Base-by-base conservation (phyloP, 352 stramenopile species). In the Phytophthora pseudosyringae region DNA sequence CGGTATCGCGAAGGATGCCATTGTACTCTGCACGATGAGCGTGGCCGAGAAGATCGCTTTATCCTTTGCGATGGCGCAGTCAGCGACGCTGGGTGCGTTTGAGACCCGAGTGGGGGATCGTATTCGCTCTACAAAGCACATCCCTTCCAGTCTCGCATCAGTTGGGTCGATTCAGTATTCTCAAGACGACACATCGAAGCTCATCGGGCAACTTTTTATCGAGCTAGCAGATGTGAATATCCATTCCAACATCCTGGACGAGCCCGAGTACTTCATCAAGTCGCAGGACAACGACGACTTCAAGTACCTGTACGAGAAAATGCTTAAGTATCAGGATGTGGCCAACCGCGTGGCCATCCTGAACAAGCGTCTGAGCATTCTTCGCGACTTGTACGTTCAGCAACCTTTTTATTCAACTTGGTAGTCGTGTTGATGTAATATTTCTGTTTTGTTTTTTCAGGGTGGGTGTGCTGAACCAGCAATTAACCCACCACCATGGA, bases 201-300 rank as follows among this genome's bases (percentile, higher is more conserved):
- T 97, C 52, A 97, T 97, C 49, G 92, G 92, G 7, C 81, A 94
- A 62, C 74, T 98, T 21, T 96, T 95, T 54, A 94, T 97, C 31
- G 83, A 93, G 64, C 59, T 91, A 1, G 81, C 91, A 5, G 89
- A 97, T 44, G 84, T 98, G 16, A 98, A 98, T 60, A 76, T 98
- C 47, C 89, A 98, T 71, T 97, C 87, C 47, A 94, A 98, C 48
- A 93, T 98, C 45, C 68, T 98, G 39, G 92, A 98, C 67, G 95
- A 95, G 26, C 94, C 93, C 1, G 91, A 98, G 45, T 97, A 95
- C 31, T 94, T 98, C 61, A 18, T 68, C 15, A 71, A 61, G 31
- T 73, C 54, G 5, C 98, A 93, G 86, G 90, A 98, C 31, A 82
- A 96, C 44, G 88, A 98, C 73, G 66, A 86, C 52, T 97, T 91